Percentiles rank a stretch among this genome's conserved stretches.
phyloP scores from a whole-genome alignment of 2,329 filamentous ascomycete species.

The Thermoascus crustaceus region DNA sequence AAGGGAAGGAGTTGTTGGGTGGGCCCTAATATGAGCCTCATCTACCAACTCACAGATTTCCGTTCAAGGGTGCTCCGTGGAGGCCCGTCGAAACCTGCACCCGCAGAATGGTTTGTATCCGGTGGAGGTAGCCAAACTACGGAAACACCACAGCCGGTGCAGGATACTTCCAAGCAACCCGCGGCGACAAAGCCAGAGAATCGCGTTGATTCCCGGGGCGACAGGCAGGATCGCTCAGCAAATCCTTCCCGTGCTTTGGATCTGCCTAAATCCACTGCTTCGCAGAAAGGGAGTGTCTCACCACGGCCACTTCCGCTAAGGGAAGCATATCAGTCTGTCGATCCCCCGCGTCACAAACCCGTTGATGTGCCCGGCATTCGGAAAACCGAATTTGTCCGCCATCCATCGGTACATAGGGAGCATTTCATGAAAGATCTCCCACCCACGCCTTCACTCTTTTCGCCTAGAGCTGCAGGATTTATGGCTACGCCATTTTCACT shows the following conservation, averaged over 20 bases:
- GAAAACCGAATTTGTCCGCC: constrained; percentile 7
- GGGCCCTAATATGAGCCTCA: constrained; percentile 60
- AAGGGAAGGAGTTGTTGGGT: constrained; percentile 60
- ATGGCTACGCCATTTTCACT: constrained; percentile 31
- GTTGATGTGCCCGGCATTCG: no score
- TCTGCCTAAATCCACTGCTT: neutral
- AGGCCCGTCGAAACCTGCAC: constrained; percentile 21
- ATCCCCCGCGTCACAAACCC: constrained; percentile 8
- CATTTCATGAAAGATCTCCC: constrained; percentile 32
- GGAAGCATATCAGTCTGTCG: constrained; percentile 24
- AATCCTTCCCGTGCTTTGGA: neutral
- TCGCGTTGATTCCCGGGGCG: neutral
- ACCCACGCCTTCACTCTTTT: constrained; percentile 33
- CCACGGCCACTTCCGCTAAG: constrained; percentile 32
- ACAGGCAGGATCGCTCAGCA: neutral
- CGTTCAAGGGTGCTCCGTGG: constrained; percentile 34
- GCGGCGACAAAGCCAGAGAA: neutral
- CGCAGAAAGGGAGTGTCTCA: constrained; percentile 24
- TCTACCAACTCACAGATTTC: constrained; percentile 61
- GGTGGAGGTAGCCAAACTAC: no score
- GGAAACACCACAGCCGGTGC: constrained; percentile 1
- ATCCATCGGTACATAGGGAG: constrained; percentile 25
- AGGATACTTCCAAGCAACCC: neutral
- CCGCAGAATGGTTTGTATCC: constrained; percentile 28
- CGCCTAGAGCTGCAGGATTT: constrained; percentile 38